Conservation (phyloP, 164 flowering plant genomes). For the Sedum album region DNA sequence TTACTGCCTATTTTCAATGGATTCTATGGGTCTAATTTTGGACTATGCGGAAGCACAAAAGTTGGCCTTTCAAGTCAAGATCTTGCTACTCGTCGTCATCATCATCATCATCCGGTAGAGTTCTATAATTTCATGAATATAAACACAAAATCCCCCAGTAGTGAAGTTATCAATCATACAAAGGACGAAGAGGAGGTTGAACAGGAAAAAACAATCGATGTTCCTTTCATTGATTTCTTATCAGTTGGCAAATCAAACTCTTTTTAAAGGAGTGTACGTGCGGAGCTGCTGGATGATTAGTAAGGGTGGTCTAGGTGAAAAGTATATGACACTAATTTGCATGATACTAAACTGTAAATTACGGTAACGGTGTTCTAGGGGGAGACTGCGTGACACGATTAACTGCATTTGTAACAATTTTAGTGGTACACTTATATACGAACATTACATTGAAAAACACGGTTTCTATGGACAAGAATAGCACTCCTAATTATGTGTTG, state of each 20-base stretch:
- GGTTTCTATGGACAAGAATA: too few relatives aligned
- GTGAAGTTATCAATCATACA: conserved; percentile 9
- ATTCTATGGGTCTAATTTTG: background rate
- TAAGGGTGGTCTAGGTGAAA: background rate
- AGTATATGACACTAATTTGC: background rate
- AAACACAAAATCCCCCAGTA: background rate
- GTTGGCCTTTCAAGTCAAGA: background rate
- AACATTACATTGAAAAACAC: background rate
- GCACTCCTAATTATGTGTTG: too few relatives aligned
- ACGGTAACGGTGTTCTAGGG: background rate
- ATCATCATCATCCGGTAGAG: conserved; percentile 6
- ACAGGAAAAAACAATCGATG: background rate
- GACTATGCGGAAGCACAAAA: background rate
- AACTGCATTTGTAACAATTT: background rate
- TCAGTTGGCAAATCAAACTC: background rate
- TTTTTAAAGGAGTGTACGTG: background rate
- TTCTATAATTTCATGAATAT: conserved; percentile 9
- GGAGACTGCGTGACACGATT: background rate
- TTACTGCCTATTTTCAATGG: conserved; percentile 3
- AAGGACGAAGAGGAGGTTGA: conserved; percentile 7
- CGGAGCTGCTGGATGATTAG: too few relatives aligned
- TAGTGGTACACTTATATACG: background rate
- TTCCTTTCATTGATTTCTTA: conserved; percentile 11
- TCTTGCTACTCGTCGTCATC: background rate
- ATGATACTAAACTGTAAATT: background rate